These are phyloP conservation scores for Xylariaceae sp. DNA, from an alignment of 2,329 filamentous ascomycete species.

Conservation along the genomic window DNA sequence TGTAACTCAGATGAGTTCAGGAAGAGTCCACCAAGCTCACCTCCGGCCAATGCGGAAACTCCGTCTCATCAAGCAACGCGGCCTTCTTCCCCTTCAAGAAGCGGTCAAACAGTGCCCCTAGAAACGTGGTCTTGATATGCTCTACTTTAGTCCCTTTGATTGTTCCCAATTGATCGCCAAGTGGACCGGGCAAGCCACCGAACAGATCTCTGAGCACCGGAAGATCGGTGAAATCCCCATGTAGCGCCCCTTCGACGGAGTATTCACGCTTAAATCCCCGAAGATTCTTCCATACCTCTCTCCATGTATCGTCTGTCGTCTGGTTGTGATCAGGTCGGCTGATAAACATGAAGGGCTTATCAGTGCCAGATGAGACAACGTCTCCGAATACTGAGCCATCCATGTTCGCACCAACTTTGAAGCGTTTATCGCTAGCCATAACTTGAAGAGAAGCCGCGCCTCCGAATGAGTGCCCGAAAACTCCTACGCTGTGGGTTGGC, in stretches of 20 bases:
- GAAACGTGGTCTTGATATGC: conserved; percentile 12
- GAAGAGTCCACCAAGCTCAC: conserved; percentile 7
- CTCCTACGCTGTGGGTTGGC: conserved; percentile 29
- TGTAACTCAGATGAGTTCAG: too few relatives aligned
- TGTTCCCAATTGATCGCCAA: background rate
- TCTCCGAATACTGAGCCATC: conserved; percentile 36
- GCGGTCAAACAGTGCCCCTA: conserved; percentile 14
- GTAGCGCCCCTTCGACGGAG: conserved; percentile 24
- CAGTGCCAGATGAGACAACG: conserved; percentile 11
- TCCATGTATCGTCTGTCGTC: conserved; percentile 11
- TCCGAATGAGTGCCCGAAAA: conserved; percentile 41
- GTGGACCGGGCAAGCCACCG: background rate
- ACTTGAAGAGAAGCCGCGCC: conserved; percentile 36
- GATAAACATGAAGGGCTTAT: conserved; percentile 18
- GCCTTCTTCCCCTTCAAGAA: conserved; percentile 17
- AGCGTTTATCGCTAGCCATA: conserved; percentile 26
- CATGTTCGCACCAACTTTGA: conserved; percentile 39
- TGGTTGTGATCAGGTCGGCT: conserved; percentile 12
- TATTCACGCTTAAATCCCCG: conserved; percentile 19
- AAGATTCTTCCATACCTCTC: conserved; percentile 13
- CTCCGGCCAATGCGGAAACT: conserved; percentile 13
- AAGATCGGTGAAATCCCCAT: conserved; percentile 13
- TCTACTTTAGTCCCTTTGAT: conserved; percentile 12
- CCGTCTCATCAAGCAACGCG: conserved; percentile 17
- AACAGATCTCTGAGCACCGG: conserved; percentile 11